phyloP scores from a whole-genome alignment of 768 basidiomycete species.

The Plicaturopsis crispa region DNA sequence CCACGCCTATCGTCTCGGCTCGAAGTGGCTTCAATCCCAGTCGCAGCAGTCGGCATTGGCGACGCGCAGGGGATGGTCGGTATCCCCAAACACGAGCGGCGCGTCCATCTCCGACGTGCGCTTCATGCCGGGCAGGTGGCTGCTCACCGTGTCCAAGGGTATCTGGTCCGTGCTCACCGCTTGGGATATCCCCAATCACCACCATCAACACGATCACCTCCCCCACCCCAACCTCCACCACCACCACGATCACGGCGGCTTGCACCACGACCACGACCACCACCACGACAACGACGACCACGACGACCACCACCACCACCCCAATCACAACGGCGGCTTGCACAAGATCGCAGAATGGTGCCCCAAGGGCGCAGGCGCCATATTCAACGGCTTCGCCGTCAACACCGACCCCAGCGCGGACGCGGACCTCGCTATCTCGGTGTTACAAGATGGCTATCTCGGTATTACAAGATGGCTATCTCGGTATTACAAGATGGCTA shows the following conservation, averaged over 20 bases:
- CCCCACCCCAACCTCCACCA: too few species aligned
- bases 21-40: slow-evolving; percentile 37
- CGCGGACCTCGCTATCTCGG: slow-evolving; percentile 43
- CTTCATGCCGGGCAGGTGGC: slow-evolving; percentile 41
- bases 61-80: too few species aligned
- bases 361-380: slow-evolving; percentile 38
- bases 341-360: slow-evolving; percentile 42
- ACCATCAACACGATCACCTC: too few species aligned
- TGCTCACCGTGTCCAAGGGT: slow-evolving; percentile 48
- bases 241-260: too few species aligned
- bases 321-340: slow-evolving; percentile 15
- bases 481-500: too few species aligned
- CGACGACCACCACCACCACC: too few species aligned
- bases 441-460: too few species aligned
- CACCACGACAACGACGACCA: too few species aligned
- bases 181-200: too few species aligned
- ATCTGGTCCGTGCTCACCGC: slow-evolving; percentile 54
- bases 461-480: too few species aligned
- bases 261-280: too few species aligned
- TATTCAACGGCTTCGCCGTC: slow-evolving; percentile 45
- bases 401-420: slow-evolving; percentile 38
- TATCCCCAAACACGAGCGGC: too few species aligned
- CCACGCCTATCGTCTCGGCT: slow-evolving; percentile 38
- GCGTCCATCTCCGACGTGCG: slow-evolving; percentile 44
- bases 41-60: slow-evolving; percentile 6